Conservation (phyloP, 805 yeast genomes). For the Pichia paraexigua region DNA sequence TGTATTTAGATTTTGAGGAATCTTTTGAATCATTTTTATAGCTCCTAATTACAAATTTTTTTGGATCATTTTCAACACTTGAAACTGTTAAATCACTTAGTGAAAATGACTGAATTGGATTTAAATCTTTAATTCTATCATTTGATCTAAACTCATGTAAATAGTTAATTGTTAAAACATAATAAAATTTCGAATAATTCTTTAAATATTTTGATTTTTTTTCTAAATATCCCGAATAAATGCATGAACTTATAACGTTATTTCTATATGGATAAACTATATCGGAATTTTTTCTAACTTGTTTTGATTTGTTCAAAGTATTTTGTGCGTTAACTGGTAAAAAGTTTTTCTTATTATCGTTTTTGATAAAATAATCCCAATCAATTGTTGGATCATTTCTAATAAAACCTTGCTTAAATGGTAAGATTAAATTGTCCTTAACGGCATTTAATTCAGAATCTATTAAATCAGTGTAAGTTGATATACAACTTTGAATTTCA, state of each 20-base stretch:
- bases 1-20: slow-evolving; percentile 21
- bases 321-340: slow-evolving; percentile 29
- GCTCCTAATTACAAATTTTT: slow-evolving; percentile 34
- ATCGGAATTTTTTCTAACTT: slow-evolving; percentile 41
- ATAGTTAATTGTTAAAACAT: slow-evolving; percentile 58
- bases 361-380: slow-evolving; percentile 59
- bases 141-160: slow-evolving; percentile 57
- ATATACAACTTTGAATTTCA: slow-evolving; percentile 52
- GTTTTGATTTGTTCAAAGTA: slow-evolving; percentile 26
- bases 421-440: slow-evolving; percentile 45
- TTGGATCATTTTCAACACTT: slow-evolving; percentile 28
- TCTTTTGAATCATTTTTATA: slow-evolving; percentile 19
- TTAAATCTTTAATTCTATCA: slow-evolving; percentile 47
- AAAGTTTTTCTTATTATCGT: slow-evolving; percentile 35
- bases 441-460: slow-evolving; percentile 42
- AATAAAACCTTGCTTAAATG: slow-evolving; percentile 42
- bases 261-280: slow-evolving; percentile 46
- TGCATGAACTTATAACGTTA: slow-evolving; percentile 42
- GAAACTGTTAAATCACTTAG: slow-evolving; percentile 29
- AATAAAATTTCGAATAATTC: slow-evolving; percentile 54
- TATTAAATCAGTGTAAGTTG: slow-evolving; percentile 42
- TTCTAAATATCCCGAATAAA: slow-evolving; percentile 51
- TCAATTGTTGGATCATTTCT: slow-evolving; percentile 55
- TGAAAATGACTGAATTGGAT: slow-evolving; percentile 35
- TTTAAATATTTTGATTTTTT: slow-evolving; percentile 56